A percentile compares a stretch with the other conserved stretches of the same genome.
Conservation (phyloP, 2,329 filamentous ascomycete genomes). For the Ilyonectria destructans region DNA sequence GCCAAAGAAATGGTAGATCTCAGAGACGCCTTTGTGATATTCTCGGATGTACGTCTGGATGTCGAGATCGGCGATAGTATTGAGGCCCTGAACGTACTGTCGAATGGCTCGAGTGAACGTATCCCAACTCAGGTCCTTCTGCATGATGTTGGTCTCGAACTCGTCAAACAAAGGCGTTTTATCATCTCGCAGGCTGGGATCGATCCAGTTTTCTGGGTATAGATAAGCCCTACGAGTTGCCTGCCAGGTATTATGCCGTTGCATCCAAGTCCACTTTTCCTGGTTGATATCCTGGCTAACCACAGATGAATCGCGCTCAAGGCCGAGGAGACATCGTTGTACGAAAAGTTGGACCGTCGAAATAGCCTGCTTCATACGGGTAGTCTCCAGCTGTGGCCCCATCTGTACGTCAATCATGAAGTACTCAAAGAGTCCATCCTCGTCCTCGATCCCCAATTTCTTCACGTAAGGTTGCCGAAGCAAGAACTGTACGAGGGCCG, state of each 20-base stretch:
- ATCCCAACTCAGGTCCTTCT: slow-evolving; percentile 11
- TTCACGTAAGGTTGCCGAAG: neutral
- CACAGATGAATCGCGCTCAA: too few species aligned
- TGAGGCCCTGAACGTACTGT: neutral
- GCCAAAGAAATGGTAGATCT: slow-evolving; percentile 2
- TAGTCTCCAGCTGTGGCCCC: neutral
- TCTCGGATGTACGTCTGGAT: neutral
- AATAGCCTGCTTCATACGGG: slow-evolving; percentile 5
- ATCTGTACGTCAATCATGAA: slow-evolving; percentile 16
- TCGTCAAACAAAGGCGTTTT: slow-evolving; percentile 20
- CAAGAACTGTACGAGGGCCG: neutral
- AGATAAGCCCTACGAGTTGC: slow-evolving; percentile 19
- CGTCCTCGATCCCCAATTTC: neutral
- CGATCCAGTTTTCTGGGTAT: slow-evolving; percentile 33
- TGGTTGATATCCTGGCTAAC: neutral
- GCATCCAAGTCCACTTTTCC: slow-evolving; percentile 16
- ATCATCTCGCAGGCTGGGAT: slow-evolving; percentile 21
- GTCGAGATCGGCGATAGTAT: slow-evolving; percentile 10
- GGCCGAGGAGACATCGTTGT: slow-evolving; percentile 1
- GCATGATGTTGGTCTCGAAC: slow-evolving; percentile 12
- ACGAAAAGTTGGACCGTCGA: slow-evolving; percentile 15
- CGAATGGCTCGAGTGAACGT: slow-evolving; percentile 6
- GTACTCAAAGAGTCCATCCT: slow-evolving; percentile 1
- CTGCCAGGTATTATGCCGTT: slow-evolving; percentile 16
- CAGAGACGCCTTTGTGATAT: neutral